Evolutionary conservation across 1,284 basidiomycete species (phyloP), one percentile per base, ranked within the genome.

Genomic region (Coniferiporia sulphurascens): DNA sequence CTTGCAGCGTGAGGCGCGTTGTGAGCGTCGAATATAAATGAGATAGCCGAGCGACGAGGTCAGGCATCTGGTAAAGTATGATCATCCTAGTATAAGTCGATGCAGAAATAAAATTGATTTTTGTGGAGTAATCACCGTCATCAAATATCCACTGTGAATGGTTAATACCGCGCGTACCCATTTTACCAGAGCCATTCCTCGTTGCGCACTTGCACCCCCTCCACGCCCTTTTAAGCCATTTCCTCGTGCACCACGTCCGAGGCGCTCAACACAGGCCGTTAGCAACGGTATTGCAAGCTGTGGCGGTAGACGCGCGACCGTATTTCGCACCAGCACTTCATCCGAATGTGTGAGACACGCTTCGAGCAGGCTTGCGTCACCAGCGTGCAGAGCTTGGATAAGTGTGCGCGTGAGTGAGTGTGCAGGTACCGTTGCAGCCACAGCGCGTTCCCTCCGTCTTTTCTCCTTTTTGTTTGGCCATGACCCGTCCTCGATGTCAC

Each of bases 331-430:
- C 46, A 99, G 77, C 0, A 78, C 74, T 8, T 83, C 78, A 65
- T 97, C 88, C 17, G 93, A 91, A 74, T 98, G 93, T 0, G 83
- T 76, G 35, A 99, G 77, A 75, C 95, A 98, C 32, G 89, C 87
- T 68, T 97, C 93, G 59, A 99, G 77, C 44, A 99, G 77, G 5
- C 87, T 85, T 0, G 89, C 84, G 76, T 99, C 97, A 19, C 91
- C 90, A 2, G 96, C 98, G 72, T 99, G 96, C 50, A 99, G 77
- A 0, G 97, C 96, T 74, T 99, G 97, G 53, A 96, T 93, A 52
- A 99, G 82, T 13, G 96, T 95, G 55, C 95, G 89, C 22, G 96
- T 93, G 56, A 99, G 83, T 1, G 96, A 97, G 62, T 89, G 87
- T 1, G 93, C 87, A 48, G 92, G 92, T 44, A 91, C 83, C 19